Evolutionary conservation across 225 moss, liverwort and hornwort genomes (phyloP).

Genomic region (Marchantia paleacea): DNA sequence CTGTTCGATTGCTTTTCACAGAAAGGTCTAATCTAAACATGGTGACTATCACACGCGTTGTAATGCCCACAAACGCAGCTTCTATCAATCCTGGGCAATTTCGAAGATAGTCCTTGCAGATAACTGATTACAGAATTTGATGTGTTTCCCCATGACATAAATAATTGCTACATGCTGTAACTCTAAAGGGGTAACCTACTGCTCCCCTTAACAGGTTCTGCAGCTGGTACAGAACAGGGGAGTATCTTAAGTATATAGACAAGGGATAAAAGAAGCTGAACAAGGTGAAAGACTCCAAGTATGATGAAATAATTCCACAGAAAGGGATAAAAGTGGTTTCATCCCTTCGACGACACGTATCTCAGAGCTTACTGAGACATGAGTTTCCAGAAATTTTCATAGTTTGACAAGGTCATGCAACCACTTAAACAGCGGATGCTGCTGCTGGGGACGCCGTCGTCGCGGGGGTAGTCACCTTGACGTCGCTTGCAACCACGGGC

Average conservation of each 20-base stretch:
- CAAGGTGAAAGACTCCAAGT: background rate
- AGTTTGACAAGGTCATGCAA: background rate
- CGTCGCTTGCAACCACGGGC: background rate
- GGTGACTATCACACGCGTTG: background rate
- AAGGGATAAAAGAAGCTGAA: background rate
- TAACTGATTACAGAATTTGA: background rate
- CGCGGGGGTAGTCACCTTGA: background rate
- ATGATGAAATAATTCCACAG: background rate
- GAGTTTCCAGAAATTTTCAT: background rate
- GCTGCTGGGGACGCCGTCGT: constrained; percentile 4
- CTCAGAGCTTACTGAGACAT: too few relatives aligned
- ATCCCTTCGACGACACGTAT: background rate
- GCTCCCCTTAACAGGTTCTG: background rate
- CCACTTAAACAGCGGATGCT: constrained; percentile 12
- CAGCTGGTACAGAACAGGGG: background rate
- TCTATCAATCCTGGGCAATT: background rate
- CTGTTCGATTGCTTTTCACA: background rate
- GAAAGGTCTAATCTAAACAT: background rate
- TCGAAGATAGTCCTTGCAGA: background rate
- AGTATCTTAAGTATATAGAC: constrained; percentile 1
- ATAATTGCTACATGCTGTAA: background rate
- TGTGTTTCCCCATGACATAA: background rate
- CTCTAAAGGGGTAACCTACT: background rate
- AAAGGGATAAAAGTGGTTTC: background rate
- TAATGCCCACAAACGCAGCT: background rate